Evolutionary conservation across 345 rosid genomes (phyloP).

Genomic region (Ailanthus altissimus): DNA sequence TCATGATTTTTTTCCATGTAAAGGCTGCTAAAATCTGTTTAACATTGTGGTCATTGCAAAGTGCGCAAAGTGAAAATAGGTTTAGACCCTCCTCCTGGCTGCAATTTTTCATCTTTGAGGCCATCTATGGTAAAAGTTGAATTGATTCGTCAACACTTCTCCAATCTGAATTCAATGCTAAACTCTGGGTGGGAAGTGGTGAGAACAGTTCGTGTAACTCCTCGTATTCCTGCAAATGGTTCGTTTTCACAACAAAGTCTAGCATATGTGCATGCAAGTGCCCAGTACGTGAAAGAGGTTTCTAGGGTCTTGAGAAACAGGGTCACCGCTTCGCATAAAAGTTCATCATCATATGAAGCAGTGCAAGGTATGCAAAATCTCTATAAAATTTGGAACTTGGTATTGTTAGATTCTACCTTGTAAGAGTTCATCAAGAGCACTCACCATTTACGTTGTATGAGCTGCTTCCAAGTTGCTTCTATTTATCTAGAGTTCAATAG

Average conservation of each 20-base stretch:
- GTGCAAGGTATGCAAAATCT: conserved; percentile 63
- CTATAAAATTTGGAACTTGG: background rate
- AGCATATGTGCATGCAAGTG: conserved; percentile 80
- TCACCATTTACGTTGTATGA: background rate
- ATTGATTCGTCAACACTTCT: conserved; percentile 51
- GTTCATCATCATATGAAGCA: conserved; percentile 68
- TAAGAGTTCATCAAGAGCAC: background rate
- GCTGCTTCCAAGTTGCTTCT: background rate
- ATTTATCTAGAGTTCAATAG: background rate
- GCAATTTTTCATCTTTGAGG: conserved; percentile 60
- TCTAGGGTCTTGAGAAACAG: conserved; percentile 76
- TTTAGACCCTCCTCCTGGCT: conserved; percentile 71
- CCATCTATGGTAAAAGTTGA: conserved; percentile 56
- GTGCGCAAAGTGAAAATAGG: conserved; percentile 84
- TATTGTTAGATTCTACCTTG: background rate
- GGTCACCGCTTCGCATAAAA: conserved; percentile 59
- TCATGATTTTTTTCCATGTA: background rate
- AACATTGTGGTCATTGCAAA: conserved; percentile 37
- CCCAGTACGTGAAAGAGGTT: conserved; percentile 82
- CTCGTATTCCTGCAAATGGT: conserved; percentile 59
- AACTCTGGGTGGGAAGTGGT: conserved; percentile 73
- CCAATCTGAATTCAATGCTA: conserved; percentile 54
- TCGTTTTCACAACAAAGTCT: conserved; percentile 78
- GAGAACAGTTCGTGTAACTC: conserved; percentile 55
- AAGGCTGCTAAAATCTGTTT: conserved; percentile 20